Base-by-base conservation (phyloP, 2,329 filamentous ascomycete species). In the Rhynchosporium secalis region DNA sequence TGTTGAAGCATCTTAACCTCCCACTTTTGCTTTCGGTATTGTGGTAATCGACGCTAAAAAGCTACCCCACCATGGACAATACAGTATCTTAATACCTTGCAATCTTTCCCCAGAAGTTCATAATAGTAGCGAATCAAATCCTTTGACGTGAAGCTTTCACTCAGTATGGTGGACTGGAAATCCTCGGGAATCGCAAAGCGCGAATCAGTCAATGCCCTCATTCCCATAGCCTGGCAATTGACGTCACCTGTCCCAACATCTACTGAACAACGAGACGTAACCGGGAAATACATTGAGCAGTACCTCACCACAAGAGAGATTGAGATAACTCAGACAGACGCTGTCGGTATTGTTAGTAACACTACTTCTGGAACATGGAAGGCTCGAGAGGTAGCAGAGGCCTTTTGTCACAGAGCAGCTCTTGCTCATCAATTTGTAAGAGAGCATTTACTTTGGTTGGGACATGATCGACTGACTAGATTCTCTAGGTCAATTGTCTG, bases 311-410 rank as follows among this genome's bases (percentile, higher is more conserved):
- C 78, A 26, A 72, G 77, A 46, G 85, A 88, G 68, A 76, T 87
- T 12, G 79, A 82, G 47, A 87, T 88, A 62, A 88, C 86, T 0
- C 83, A 86, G 68, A 82, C 80, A 4, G 81, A 84, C 70, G 83
- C 84, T 3, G 78, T 81, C 5, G 81, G 78, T 0, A 85, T 88
- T 61, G 80, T 81, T 0, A 75, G 79, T 55, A 80, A 81, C 49
- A 85, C 83, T 1, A 79, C 78, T 0, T 75, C 76, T 1, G 84
- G 84, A 1, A 66, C 69, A 64, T 87, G 85, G 85, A 82, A 76
- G 7, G 82, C 84, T 1, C 78, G 83, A 10, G 81, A 83, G 60
- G 80, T 84, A 9, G 78, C 80, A 1, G 73, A 72, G 60, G 80
- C 81, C 0, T 85, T 84, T 65, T 83, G 80, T 69, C 83, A 84